Percentiles rank a stretch among this genome's conserved stretches.
Evolutionary conservation across 2,329 filamentous ascomycete genomes (phyloP).

Genomic region (Ceratocystis destructans): DNA sequence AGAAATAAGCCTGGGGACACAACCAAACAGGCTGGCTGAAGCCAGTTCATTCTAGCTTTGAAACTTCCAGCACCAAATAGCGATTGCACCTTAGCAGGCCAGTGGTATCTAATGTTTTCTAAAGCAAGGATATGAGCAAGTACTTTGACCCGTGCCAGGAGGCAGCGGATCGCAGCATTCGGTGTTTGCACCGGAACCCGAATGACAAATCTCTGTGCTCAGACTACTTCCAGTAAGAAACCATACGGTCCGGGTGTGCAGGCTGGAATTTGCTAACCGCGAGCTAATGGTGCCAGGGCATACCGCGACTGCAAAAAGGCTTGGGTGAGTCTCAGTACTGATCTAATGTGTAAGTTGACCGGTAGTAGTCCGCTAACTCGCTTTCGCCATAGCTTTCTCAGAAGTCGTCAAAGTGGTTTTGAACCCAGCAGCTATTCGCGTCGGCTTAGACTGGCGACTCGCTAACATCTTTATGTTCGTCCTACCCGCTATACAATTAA

Average conservation of each 20-base stretch:
- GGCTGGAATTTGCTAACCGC: neutral
- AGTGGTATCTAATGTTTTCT: neutral
- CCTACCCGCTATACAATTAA: neutral
- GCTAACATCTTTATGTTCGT: too few relatives aligned
- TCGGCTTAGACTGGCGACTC: too few relatives aligned
- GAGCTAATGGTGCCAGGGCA: conserved; percentile 41
- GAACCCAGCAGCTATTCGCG: neutral
- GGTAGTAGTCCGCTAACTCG: neutral
- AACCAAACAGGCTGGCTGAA: neutral
- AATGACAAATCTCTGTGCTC: conserved; percentile 80
- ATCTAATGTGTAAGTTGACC: neutral
- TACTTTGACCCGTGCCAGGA: conserved; percentile 95
- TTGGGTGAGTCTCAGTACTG: conserved; percentile 49
- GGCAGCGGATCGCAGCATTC: conserved; percentile 69
- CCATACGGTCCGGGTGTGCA: neutral
- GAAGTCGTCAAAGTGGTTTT: conserved; percentile 16
- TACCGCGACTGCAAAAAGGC: conserved; percentile 91
- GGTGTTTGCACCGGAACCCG: conserved; percentile 75
- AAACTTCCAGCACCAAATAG: neutral
- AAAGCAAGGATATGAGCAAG: conserved; percentile 74
- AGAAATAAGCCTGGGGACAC: too few relatives aligned
- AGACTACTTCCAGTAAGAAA: conserved; percentile 83
- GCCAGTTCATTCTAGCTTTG: neutral
- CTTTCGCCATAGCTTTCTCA: conserved; percentile 11
- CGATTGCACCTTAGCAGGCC: neutral